Evolutionary conservation across 176 grass and related monocot genomes (phyloP).

Genomic region (Aegilops umbellulata): DNA sequence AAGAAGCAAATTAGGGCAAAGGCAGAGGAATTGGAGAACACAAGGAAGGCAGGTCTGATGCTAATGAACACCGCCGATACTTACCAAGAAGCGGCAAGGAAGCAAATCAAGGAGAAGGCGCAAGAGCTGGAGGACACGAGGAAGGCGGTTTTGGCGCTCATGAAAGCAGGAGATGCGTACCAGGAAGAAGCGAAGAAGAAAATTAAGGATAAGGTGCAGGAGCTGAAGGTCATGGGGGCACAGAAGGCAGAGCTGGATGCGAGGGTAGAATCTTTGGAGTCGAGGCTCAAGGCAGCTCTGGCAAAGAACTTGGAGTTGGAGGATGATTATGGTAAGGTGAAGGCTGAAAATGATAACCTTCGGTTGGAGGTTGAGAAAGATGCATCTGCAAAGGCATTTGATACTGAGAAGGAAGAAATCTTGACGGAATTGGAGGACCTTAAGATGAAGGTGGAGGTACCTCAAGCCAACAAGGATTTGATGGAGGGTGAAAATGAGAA

Average conservation of each 20-base stretch:
- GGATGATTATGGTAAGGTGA: not conserved
- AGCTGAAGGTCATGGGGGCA: not conserved
- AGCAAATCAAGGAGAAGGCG: not conserved
- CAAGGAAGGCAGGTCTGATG: not conserved
- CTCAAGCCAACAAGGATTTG: not conserved
- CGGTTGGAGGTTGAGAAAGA: not conserved
- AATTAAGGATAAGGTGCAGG: not conserved
- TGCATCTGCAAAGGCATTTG: not conserved
- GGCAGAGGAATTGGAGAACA: not conserved
- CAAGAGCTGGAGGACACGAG: not conserved
- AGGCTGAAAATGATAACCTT: not conserved
- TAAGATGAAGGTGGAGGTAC: not conserved
- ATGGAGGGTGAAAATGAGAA: not conserved
- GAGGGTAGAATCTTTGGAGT: not conserved
- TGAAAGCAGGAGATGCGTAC: not conserved
- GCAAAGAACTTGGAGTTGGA: slow-evolving; percentile 2
- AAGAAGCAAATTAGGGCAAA: not conserved
- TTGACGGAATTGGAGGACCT: not conserved
- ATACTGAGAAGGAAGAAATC: not conserved
- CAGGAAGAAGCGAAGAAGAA: not conserved
- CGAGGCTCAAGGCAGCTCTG: not conserved
- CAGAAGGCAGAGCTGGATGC: not conserved
- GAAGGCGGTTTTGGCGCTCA: slow-evolving; percentile 1
- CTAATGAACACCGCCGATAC: not conserved
- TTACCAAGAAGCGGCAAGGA: slow-evolving; percentile 5